Conservation (phyloP, 2,329 filamentous ascomycete genomes). For the Colletotrichum liaoningense region DNA sequence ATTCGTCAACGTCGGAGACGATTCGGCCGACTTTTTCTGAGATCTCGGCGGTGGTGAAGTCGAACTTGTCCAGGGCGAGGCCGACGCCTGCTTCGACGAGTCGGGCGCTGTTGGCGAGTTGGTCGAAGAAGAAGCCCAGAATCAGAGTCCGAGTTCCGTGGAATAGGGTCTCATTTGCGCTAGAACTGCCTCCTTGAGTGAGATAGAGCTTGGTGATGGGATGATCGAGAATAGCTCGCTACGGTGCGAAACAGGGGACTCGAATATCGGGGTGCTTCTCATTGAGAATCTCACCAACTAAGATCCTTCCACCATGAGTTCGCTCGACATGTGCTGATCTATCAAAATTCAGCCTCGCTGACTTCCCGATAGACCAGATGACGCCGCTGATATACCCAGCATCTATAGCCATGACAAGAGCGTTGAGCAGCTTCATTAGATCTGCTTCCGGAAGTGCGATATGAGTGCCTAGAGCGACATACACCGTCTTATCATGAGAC, state of each 20-base stretch:
- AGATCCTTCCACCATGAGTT: background rate
- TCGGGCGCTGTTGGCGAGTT: constrained; percentile 50
- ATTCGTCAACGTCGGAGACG: constrained; percentile 44
- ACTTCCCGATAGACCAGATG: background rate
- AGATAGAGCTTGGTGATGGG: constrained; percentile 48
- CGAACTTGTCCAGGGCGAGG: constrained; percentile 49
- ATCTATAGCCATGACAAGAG: constrained; percentile 42
- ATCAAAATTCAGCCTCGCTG: background rate
- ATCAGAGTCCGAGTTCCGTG: constrained; percentile 50
- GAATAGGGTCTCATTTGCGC: constrained; percentile 53
- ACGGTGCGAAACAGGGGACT: constrained; percentile 51
- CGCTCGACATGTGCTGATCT: background rate
- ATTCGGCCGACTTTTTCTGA: constrained; percentile 42
- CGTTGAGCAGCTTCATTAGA: constrained; percentile 44
- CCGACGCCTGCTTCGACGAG: constrained; percentile 49
- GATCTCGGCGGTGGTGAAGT: constrained; percentile 48
- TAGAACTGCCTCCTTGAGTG: constrained; percentile 54
- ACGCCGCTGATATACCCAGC: constrained; percentile 10
- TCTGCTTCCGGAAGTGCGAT: constrained; percentile 45
- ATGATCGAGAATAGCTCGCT: constrained; percentile 53
- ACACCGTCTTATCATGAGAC: constrained; percentile 47
- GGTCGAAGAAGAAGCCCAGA: constrained; percentile 55
- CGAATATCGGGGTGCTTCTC: constrained; percentile 44
- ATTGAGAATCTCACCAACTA: constrained; percentile 42
- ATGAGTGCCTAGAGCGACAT: constrained; percentile 56